phyloP scores from a whole-genome alignment of 2,329 filamentous ascomycete species.

The Arthrobotrys iridis region DNA sequence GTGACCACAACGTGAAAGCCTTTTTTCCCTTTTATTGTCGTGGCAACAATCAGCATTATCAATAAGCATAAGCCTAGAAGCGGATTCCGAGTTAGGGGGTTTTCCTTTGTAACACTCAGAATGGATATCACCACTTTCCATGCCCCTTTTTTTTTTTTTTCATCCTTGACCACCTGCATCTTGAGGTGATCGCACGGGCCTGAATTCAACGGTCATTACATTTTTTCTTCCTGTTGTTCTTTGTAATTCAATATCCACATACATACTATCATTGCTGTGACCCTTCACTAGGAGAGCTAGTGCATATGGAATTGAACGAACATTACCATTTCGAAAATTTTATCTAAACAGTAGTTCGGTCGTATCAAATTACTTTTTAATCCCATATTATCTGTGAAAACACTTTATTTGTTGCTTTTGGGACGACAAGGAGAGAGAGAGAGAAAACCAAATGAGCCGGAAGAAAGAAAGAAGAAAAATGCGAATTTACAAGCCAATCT shows the following conservation, averaged over 20 bases:
- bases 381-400: background rate
- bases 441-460: too few species aligned
- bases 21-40: background rate
- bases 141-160: background rate
- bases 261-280: background rate
- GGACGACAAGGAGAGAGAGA: background rate
- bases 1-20: conserved; percentile 13
- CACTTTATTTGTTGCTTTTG: background rate
- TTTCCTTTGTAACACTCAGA: conserved; percentile 6
- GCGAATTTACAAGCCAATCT: background rate
- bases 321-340: background rate
- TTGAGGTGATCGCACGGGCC: background rate
- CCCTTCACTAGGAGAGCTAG: background rate
- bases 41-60: background rate
- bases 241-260: background rate
- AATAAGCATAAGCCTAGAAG: conserved; percentile 2
- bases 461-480: background rate
- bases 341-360: background rate
- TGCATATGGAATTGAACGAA: background rate
- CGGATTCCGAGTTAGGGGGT: background rate
- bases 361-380: background rate
- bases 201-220: background rate
- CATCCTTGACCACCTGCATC: background rate
- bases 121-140: conserved; percentile 3
- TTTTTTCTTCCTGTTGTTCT: background rate